These are phyloP conservation scores for Waltergamsia citrina DNA, from an alignment of 2,329 filamentous ascomycete genomes.

Conservation along the genomic window DNA sequence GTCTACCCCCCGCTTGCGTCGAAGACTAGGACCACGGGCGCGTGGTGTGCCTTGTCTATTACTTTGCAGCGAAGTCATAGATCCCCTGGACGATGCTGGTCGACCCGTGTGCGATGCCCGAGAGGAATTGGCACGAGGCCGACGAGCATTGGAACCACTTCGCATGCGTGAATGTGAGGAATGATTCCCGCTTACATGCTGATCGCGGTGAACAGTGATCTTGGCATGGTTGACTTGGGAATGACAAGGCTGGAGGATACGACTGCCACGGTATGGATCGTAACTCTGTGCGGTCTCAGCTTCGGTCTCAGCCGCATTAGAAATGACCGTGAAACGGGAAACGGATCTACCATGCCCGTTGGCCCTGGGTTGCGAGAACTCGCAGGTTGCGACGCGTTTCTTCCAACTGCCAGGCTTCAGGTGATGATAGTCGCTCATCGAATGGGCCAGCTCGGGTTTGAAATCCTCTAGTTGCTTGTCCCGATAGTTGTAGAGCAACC, in stretches of 20 bases:
- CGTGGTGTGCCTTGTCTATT: conserved; percentile 31
- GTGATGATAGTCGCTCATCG: conserved; percentile 86
- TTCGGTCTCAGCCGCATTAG: conserved; percentile 45
- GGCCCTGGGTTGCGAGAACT: conserved; percentile 39
- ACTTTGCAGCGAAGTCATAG: conserved; percentile 40
- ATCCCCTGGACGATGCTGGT: conserved; percentile 25
- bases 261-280: conserved; percentile 72
- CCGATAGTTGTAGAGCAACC: conserved; percentile 70
- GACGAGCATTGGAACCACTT: conserved; percentile 23
- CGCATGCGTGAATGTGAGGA: conserved; percentile 19
- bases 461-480: conserved; percentile 85
- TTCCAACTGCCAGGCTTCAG: conserved; percentile 49
- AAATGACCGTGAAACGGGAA: conserved; percentile 57
- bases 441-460: conserved; percentile 69
- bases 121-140: conserved; percentile 16
- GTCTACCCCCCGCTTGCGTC: conserved; percentile 43
- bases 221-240: conserved; percentile 52
- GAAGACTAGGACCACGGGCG: conserved; percentile 28
- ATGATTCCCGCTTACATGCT: conserved; percentile 12
- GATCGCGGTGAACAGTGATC: conserved; percentile 56
- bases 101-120: conserved; percentile 17
- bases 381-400: conserved; percentile 51
- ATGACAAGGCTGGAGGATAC: conserved; percentile 27
- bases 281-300: conserved; percentile 54
- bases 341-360: conserved; percentile 42